phyloP scores from a whole-genome alignment of 1,139 yeast species.

The Yamadazyma siamensis region DNA sequence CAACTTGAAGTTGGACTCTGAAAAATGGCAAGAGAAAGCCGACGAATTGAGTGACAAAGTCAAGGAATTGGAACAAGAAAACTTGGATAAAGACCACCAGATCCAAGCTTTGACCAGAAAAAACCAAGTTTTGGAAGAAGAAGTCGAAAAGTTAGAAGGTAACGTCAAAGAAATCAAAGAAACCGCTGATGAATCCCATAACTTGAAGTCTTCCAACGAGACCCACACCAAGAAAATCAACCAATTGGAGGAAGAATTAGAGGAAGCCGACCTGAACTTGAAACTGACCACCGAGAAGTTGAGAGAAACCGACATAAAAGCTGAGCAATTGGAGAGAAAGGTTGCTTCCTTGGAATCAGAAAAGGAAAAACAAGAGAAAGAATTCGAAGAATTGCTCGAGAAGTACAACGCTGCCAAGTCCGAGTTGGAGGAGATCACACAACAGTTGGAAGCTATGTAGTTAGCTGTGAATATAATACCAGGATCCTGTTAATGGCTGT shows the following conservation, averaged over 20 bases:
- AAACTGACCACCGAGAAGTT: slow-evolving; percentile 92
- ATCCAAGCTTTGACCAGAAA: slow-evolving; percentile 90
- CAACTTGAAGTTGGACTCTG: slow-evolving; percentile 91
- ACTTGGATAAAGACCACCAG: slow-evolving; percentile 89
- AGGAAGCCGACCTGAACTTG: slow-evolving; percentile 86
- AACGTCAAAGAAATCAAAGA: slow-evolving; percentile 80
- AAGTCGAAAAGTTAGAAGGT: slow-evolving; percentile 83
- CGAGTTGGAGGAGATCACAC: slow-evolving; percentile 91
- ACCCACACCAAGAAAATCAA: slow-evolving; percentile 89
- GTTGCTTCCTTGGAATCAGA: slow-evolving; percentile 89
- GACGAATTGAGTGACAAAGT: slow-evolving; percentile 79
- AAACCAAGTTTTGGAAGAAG: slow-evolving; percentile 85
- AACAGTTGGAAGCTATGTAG: slow-evolving; percentile 85
- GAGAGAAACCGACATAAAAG: slow-evolving; percentile 94
- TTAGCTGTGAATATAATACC: no score
- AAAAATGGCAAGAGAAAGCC: slow-evolving; percentile 94
- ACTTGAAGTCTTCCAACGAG: slow-evolving; percentile 85
- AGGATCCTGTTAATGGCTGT: no score
- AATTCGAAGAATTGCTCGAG: slow-evolving; percentile 82
- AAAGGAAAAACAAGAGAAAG: slow-evolving; percentile 88
- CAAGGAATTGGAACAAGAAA: slow-evolving; percentile 90
- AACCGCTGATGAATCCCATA: slow-evolving; percentile 89
- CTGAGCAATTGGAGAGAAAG: slow-evolving; percentile 95
- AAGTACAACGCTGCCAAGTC: slow-evolving; percentile 81
- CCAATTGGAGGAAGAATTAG: slow-evolving; percentile 90